phyloP scores from a whole-genome alignment of 768 basidiomycete genomes.

The Suillus alpinus region DNA sequence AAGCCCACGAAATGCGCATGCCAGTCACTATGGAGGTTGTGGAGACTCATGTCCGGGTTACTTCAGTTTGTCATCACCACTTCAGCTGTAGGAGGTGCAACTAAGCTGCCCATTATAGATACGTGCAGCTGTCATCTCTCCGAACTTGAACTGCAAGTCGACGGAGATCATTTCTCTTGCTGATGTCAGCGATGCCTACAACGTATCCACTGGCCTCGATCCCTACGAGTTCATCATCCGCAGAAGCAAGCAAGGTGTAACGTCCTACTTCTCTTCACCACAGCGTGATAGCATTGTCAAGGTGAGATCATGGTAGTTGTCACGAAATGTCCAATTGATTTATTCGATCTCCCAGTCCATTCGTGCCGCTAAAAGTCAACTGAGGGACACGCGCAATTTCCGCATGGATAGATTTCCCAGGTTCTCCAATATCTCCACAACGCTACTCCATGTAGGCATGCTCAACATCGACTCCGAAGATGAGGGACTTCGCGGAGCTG shows the following conservation, averaged over 20 bases:
- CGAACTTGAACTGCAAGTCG: constrained; percentile 66
- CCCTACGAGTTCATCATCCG: constrained; percentile 81
- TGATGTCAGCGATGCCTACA: constrained; percentile 87
- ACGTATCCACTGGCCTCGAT: constrained; percentile 74
- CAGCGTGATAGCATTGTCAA: constrained; percentile 72
- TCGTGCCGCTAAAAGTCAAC: constrained; percentile 68
- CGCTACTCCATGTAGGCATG: constrained; percentile 83
- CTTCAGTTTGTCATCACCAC: constrained; percentile 51
- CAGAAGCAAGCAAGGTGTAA: constrained; percentile 64
- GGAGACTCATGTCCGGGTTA: constrained; percentile 70
- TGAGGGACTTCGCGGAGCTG: constrained; percentile 74
- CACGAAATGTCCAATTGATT: background rate
- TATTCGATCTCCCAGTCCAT: constrained; percentile 48
- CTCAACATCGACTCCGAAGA: constrained; percentile 72
- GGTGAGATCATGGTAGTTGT: constrained; percentile 34
- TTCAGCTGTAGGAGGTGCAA: background rate
- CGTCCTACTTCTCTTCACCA: constrained; percentile 73
- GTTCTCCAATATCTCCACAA: constrained; percentile 82
- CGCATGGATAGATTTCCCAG: constrained; percentile 67
- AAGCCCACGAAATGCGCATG: constrained; percentile 60
- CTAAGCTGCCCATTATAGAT: constrained; percentile 37
- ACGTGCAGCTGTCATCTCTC: constrained; percentile 70
- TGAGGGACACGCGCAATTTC: constrained; percentile 52
- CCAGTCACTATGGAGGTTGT: constrained; percentile 71
- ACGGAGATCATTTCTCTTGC: constrained; percentile 78